phyloP scores from a whole-genome alignment of 257 asterid genomes.

The Capsicum baccatum region DNA sequence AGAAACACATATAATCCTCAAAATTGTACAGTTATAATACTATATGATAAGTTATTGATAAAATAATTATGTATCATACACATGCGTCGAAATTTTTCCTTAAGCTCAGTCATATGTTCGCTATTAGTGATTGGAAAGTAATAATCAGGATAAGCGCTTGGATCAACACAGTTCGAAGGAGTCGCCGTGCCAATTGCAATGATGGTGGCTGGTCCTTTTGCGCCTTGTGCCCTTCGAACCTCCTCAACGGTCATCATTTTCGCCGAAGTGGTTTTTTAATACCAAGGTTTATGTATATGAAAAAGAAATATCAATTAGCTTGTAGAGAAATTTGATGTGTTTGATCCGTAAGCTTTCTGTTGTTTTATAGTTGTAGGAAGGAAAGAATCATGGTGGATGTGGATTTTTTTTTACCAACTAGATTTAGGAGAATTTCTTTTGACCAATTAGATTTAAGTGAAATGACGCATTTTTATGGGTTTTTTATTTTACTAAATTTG shows the following conservation, averaged over 20 bases:
- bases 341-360: no score
- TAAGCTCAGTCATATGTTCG: slow-evolving; percentile 66
- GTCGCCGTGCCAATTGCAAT: slow-evolving; percentile 76
- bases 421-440: no score
- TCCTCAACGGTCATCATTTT: slow-evolving; percentile 72
- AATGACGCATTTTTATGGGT: no score
- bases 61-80: slow-evolving; percentile 49
- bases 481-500: no score
- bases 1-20: background rate
- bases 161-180: slow-evolving; percentile 71
- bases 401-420: no score
- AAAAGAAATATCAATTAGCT: background rate
- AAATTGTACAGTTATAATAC: background rate
- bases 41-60: background rate
- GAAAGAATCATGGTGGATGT: no score
- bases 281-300: background rate
- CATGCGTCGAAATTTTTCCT: slow-evolving; percentile 75
- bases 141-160: slow-evolving; percentile 64
- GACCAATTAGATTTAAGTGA: no score
- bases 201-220: slow-evolving; percentile 79
- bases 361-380: no score
- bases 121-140: slow-evolving; percentile 74
- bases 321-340: no score
- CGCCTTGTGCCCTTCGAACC: slow-evolving; percentile 63
- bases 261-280: background rate